phyloP scores from a whole-genome alignment of 2,329 filamentous ascomycete species.

The Neonectria ditissima region DNA sequence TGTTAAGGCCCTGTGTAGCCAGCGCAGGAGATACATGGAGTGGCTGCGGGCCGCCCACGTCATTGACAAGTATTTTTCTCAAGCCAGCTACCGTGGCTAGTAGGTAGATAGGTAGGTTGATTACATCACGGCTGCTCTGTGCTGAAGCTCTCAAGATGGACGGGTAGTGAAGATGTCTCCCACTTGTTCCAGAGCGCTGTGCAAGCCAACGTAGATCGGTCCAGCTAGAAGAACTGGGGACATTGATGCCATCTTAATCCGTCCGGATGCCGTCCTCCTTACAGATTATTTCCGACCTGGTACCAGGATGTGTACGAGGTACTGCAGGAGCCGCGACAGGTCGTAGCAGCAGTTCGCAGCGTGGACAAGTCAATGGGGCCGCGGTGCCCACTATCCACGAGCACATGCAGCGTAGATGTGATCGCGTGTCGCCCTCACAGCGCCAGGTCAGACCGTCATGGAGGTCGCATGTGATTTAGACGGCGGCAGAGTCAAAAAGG shows the following conservation, averaged over 20 bases:
- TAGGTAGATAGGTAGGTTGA: background rate
- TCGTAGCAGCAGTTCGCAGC: slow-evolving; percentile 1
- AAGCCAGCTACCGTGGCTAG: background rate
- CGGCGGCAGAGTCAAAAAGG: slow-evolving; percentile 25
- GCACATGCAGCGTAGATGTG: slow-evolving; percentile 31
- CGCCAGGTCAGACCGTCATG: slow-evolving; percentile 11
- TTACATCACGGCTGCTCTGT: slow-evolving; percentile 38
- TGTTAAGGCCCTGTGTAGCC: slow-evolving; percentile 25
- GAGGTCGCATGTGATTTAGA: slow-evolving; percentile 11
- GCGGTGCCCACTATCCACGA: background rate
- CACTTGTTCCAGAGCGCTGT: background rate
- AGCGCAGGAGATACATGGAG: slow-evolving; percentile 31
- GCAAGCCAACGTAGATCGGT: slow-evolving; percentile 5
- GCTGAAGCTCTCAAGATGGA: slow-evolving; percentile 2
- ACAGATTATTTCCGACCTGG: background rate
- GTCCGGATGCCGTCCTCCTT: background rate
- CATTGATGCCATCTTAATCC: background rate
- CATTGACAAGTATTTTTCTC: slow-evolving; percentile 36
- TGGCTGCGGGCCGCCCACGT: background rate
- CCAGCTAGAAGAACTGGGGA: no score
- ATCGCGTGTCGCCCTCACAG: slow-evolving; percentile 36
- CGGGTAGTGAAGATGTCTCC: background rate
- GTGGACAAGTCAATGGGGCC: background rate
- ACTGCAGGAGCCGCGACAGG: background rate
- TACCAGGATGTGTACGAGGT: background rate